Evolutionary conservation across 495 filamentous ascomycete genomes (phyloP).

Genomic region (Lasiosphaeris hirsuta): DNA sequence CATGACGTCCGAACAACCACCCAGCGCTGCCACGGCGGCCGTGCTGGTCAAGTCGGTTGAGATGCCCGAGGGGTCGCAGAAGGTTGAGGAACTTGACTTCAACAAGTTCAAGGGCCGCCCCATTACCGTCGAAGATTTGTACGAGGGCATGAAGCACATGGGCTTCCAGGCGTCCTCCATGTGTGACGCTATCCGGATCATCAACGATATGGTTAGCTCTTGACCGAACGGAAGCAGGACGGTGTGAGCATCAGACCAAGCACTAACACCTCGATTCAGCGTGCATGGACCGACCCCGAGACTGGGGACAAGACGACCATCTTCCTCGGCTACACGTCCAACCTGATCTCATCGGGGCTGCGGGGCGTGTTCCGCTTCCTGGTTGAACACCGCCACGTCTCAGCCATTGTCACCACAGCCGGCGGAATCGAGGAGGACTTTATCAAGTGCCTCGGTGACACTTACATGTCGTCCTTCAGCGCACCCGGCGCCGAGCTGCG

Average conservation of each 20-base stretch:
- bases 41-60: conserved; percentile 87
- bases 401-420: conserved; percentile 88
- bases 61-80: conserved; percentile 66
- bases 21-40: conserved; percentile 69
- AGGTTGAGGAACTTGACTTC: conserved; percentile 87
- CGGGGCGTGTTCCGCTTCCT: conserved; percentile 88
- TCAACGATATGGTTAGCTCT: conserved; percentile 84
- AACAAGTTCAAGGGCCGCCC: conserved; percentile 67
- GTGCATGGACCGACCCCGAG: conserved; percentile 70
- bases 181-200: conserved; percentile 76
- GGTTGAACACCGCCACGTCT: conserved; percentile 86
- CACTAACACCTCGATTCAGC: conserved; percentile 43
- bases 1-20: conserved; percentile 40
- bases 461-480: conserved; percentile 83
- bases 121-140: conserved; percentile 81
- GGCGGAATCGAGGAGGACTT: conserved; percentile 98
- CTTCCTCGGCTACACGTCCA: conserved; percentile 95
- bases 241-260: background rate
- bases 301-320: conserved; percentile 76
- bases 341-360: conserved; percentile 93
- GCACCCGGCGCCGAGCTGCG: conserved; percentile 72
- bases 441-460: conserved; percentile 94
- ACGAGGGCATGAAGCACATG: conserved; percentile 77
- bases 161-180: conserved; percentile 91
- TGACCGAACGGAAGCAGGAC: no score